Evolutionary conservation across 169 alveolate genomes (phyloP).

Genomic region (Cyclospora cayetanensis): DNA sequence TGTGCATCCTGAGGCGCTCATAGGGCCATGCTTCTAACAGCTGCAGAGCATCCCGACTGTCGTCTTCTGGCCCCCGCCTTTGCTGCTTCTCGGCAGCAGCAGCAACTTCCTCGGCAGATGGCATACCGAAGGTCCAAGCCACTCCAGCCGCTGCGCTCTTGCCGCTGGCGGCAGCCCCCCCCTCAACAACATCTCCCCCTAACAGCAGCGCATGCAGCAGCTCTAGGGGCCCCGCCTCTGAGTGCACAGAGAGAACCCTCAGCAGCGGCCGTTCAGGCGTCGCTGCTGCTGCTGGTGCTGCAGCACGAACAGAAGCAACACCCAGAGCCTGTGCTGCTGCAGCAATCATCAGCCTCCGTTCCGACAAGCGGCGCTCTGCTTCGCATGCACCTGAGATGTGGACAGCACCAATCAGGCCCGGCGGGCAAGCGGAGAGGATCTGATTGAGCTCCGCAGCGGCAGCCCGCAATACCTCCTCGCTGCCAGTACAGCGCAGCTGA

Average conservation of each 20-base stretch:
- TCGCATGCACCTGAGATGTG: constrained; percentile 15
- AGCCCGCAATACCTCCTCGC: neutral
- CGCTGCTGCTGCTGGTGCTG: constrained; percentile 33
- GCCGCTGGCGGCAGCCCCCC: constrained; percentile 32
- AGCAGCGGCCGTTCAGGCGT: constrained; percentile 28
- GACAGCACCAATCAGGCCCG: neutral
- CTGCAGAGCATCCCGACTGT: constrained; percentile 1
- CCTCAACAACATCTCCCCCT: constrained; percentile 6
- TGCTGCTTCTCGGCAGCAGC: constrained; percentile 34
- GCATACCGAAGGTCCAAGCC: neutral
- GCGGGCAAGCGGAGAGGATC: neutral
- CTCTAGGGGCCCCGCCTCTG: neutral
- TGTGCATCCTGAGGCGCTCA: neutral
- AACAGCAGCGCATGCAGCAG: constrained; percentile 52
- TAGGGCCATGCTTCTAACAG: neutral
- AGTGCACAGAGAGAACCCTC: constrained; percentile 2
- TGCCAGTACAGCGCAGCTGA: constrained; percentile 15
- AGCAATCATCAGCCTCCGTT: neutral
- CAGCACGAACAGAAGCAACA: neutral
- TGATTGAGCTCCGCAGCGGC: constrained; percentile 36
- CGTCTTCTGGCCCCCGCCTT: neutral
- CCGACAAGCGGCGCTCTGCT: neutral
- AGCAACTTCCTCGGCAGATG: neutral
- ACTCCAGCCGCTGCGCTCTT: constrained; percentile 42
- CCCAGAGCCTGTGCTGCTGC: constrained; percentile 15